phyloP scores from a whole-genome alignment of 1,284 basidiomycete genomes.

The Apiotrichum veenhuisii region DNA sequence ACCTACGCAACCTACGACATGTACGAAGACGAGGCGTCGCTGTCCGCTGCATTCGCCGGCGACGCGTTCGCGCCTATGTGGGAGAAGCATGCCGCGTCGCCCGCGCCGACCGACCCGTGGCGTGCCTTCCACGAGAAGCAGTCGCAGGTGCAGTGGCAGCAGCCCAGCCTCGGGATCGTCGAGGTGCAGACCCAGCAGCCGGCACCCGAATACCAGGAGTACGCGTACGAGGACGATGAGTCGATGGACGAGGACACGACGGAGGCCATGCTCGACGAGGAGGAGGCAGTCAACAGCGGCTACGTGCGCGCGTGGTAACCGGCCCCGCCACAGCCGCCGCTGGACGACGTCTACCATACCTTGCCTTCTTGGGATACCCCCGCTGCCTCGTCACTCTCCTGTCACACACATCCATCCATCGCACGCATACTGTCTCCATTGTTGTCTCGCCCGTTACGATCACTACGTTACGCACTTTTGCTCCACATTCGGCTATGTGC shows the following conservation, averaged over 20 bases:
- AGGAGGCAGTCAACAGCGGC: slow-evolving; percentile 6
- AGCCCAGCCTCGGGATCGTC: background rate
- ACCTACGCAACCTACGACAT: slow-evolving; percentile 1
- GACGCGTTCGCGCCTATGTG: slow-evolving; percentile 19
- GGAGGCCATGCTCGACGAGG: slow-evolving; percentile 6
- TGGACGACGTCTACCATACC: too few relatives aligned
- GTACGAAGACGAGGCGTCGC: slow-evolving; percentile 11
- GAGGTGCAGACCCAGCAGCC: slow-evolving; percentile 3
- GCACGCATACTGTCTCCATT: background rate
- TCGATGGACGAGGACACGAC: slow-evolving; percentile 7
- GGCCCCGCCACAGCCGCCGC: background rate
- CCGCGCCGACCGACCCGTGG: slow-evolving; percentile 2
- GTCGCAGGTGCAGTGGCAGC: background rate
- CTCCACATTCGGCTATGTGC: background rate
- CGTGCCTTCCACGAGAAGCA: slow-evolving; percentile 5
- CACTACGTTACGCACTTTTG: background rate
- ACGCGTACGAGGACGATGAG: slow-evolving; percentile 1
- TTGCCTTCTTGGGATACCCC: too few relatives aligned
- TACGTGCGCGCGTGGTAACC: slow-evolving; percentile 1
- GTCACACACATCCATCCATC: too few relatives aligned
- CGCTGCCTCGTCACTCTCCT: background rate
- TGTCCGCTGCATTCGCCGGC: slow-evolving; percentile 18
- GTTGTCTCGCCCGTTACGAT: background rate
- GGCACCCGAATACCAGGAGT: background rate
- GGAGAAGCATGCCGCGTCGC: background rate